Evolutionary conservation across 1,139 yeast species (phyloP), one percentile per base, ranked within the genome.

Genomic region (Geotrichum cucujoidarum): DNA sequence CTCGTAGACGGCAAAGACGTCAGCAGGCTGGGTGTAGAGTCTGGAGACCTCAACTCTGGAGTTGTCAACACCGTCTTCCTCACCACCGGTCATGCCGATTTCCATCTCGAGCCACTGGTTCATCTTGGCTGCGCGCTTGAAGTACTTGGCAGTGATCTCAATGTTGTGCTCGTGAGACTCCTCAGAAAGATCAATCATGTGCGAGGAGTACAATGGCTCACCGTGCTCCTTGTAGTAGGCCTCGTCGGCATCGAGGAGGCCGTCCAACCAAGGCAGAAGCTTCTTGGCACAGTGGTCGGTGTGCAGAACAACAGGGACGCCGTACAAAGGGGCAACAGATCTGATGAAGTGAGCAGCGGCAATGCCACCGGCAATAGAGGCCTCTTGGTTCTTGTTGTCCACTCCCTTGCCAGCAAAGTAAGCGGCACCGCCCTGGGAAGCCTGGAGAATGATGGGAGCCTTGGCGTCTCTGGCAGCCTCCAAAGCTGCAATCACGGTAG

Each of bases 1-100:
- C 73, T 86, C 76, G 81, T 87, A 77, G 63, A 92, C 97, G 60
- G 80, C 81, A 75, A 72, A 92, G 52, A 92, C 95, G 63, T 96
- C 94, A 75, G 86, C 96, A 66, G 98, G 90, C 64, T 83, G 80
- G 62, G 98, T 92, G 84, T 92, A 92, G 65, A 92, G 78, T 57
- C 84, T 72, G 60, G 86, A 89, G 74, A 84, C 83, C 70, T 81
- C 80, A 60, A 87, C 96, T 71, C 81, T 78, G 73, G 89, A 94
- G 80, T 92, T 92, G 83, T 92, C 94, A 65, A 92, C 98, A 81
- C 98, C 98, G 70, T 92, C 98, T 77, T 92, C 98, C 77, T 92
- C 98, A 83, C 98, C 98, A 76, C 97, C 97, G 70, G 98, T 92
- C 80, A 92, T 92, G 81, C 98, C 98, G 70, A 92, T 92, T 79